A percentile compares a stretch with the other conserved stretches of the same genome.
These are phyloP conservation scores for Phymatotrichopsis omnivora DNA, from an alignment of 2,329 filamentous ascomycete species.

Conservation along the genomic window DNA sequence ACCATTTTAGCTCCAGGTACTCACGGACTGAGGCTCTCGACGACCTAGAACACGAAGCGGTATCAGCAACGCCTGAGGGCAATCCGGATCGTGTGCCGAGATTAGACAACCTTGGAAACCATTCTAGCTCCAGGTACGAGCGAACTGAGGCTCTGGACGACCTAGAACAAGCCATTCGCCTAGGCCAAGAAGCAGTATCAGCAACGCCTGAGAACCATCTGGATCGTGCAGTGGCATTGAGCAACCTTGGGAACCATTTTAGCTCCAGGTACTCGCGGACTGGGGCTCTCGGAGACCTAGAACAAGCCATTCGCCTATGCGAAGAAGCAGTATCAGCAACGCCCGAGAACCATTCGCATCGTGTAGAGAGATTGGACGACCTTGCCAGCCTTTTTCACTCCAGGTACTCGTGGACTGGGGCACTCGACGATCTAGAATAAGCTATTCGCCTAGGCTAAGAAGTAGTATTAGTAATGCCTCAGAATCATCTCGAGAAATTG, in stretches of 20 bases:
- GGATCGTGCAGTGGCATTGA: background rate
- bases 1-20: background rate
- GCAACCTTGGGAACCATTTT: background rate
- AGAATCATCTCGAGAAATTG: too few species aligned
- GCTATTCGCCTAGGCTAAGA: too few species aligned
- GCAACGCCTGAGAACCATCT: background rate
- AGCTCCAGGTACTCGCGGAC: background rate
- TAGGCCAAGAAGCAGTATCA: background rate
- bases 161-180: too few species aligned
- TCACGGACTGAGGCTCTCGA: constrained; percentile 2
- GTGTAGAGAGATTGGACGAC: background rate
- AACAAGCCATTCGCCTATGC: background rate
- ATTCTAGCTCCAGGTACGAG: background rate
- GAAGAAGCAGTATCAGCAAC: background rate
- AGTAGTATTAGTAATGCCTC: too few species aligned
- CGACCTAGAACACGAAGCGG: constrained; percentile 6
- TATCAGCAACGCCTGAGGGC: background rate
- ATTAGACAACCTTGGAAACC: background rate
- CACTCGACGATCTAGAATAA: too few species aligned
- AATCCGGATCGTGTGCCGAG: background rate
- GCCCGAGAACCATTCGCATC: background rate
- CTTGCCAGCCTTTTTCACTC: background rate
- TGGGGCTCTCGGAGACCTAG: background rate
- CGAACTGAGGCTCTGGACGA: background rate
- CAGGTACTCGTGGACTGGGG: background rate